Evolutionary conservation across 108 stramenopile genomes (phyloP).

Genomic region (Skeletonema costatum): DNA sequence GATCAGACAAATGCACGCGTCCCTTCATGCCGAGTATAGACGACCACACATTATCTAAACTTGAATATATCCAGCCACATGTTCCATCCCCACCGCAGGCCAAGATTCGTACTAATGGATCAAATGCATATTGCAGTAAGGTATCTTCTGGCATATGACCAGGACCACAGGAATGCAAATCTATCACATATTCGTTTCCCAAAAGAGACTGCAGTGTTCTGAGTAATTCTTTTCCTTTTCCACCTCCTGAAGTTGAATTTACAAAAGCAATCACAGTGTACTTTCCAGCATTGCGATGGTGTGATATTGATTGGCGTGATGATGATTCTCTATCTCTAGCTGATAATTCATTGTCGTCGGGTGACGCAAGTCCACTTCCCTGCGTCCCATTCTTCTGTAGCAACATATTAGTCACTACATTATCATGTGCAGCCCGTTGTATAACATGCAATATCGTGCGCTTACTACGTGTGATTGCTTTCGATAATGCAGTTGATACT

Average conservation of each 20-base stretch:
- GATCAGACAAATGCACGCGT: slow-evolving; percentile 22
- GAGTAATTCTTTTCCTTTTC: slow-evolving; percentile 31
- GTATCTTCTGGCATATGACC: slow-evolving; percentile 59
- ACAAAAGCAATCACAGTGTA: slow-evolving; percentile 58
- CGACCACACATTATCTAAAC: slow-evolving; percentile 59
- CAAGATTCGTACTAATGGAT: slow-evolving; percentile 54
- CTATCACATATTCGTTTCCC: slow-evolving; percentile 46
- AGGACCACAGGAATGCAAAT: slow-evolving; percentile 43
- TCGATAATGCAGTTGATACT: neutral
- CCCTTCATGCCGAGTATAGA: slow-evolving; percentile 24
- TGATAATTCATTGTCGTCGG: neutral
- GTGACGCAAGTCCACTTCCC: neutral
- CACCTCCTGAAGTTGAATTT: slow-evolving; percentile 50
- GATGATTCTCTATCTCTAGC: neutral
- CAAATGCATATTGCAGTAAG: slow-evolving; percentile 45
- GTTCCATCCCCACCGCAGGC: slow-evolving; percentile 80
- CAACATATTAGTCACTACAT: neutral
- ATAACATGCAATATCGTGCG: neutral
- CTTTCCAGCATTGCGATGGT: slow-evolving; percentile 46
- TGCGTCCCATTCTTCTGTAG: neutral
- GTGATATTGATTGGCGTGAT: neutral
- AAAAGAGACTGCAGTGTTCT: slow-evolving; percentile 27
- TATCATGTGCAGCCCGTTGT: neutral
- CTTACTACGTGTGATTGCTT: neutral
- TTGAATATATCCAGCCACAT: slow-evolving; percentile 69